Evolutionary conservation across 2,329 filamentous ascomycete genomes (phyloP).

Genomic region (Apiospora sp.): DNA sequence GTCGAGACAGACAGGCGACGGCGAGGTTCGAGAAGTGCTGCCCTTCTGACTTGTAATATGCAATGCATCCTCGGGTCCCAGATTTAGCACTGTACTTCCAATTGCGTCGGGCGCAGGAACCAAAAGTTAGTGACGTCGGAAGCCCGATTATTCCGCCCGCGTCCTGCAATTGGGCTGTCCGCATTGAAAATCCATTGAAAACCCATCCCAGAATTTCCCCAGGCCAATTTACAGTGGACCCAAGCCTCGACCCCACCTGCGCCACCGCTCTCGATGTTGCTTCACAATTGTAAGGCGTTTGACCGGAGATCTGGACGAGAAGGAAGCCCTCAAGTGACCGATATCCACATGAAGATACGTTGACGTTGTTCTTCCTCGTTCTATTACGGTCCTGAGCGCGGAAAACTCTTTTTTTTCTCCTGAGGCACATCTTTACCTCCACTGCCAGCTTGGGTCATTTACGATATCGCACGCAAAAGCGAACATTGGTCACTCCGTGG

Average conservation of each 20-base stretch:
- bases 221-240: background rate
- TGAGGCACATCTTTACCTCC: too few relatives aligned
- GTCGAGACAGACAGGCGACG: background rate
- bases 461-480: too few relatives aligned
- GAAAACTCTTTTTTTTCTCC: too few relatives aligned
- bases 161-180: background rate
- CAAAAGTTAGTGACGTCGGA: constrained; percentile 20
- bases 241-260: background rate
- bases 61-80: background rate
- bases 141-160: constrained; percentile 13
- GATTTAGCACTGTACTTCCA: background rate
- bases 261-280: background rate
- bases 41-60: background rate
- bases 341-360: too few relatives aligned
- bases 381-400: too few relatives aligned
- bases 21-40: constrained; percentile 7
- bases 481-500: too few relatives aligned
- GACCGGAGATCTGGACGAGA: too few relatives aligned
- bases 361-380: too few relatives aligned
- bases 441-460: too few relatives aligned
- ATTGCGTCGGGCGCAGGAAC: background rate
- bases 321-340: too few relatives aligned
- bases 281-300: too few relatives aligned
- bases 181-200: background rate
- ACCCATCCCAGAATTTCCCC: background rate